These are phyloP conservation scores for Solanum dulcamara DNA, from an alignment of 257 asterid species.

Conservation along the genomic window DNA sequence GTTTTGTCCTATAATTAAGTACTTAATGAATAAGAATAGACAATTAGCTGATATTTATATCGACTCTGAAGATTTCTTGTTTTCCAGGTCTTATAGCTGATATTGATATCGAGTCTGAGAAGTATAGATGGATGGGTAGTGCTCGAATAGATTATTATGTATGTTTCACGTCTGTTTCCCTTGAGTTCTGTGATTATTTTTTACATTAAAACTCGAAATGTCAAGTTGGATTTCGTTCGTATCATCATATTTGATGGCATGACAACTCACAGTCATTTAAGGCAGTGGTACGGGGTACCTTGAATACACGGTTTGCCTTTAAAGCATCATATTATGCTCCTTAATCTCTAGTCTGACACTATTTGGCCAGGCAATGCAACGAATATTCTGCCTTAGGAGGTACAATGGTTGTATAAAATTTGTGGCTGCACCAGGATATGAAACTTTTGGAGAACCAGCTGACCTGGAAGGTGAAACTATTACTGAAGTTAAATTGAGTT, in stretches of 20 bases:
- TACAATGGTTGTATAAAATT: slow-evolving; percentile 62
- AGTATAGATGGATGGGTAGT: slow-evolving; percentile 98
- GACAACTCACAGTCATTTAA: background rate
- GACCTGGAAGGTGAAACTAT: slow-evolving; percentile 1
- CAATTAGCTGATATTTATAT: slow-evolving; percentile 64
- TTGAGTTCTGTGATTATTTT: background rate
- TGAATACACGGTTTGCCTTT: background rate
- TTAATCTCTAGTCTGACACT: background rate
- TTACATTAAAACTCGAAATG: background rate
- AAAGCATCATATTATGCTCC: background rate
- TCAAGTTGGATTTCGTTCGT: background rate
- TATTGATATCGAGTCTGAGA: slow-evolving; percentile 94
- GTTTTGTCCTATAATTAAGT: background rate
- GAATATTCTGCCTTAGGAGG: slow-evolving; percentile 65
- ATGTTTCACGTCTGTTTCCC: background rate
- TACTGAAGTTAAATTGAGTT: slow-evolving; percentile 19
- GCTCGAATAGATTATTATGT: slow-evolving; percentile 54
- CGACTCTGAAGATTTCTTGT: background rate
- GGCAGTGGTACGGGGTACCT: background rate
- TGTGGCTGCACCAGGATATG: slow-evolving; percentile 67
- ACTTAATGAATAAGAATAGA: background rate
- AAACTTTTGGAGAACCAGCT: slow-evolving; percentile 35
- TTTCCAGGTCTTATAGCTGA: slow-evolving; percentile 88
- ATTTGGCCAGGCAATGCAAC: slow-evolving; percentile 57
- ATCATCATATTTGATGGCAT: background rate